phyloP scores from a whole-genome alignment of 352 stramenopile species.

The Phytophthora agathidicida region DNA sequence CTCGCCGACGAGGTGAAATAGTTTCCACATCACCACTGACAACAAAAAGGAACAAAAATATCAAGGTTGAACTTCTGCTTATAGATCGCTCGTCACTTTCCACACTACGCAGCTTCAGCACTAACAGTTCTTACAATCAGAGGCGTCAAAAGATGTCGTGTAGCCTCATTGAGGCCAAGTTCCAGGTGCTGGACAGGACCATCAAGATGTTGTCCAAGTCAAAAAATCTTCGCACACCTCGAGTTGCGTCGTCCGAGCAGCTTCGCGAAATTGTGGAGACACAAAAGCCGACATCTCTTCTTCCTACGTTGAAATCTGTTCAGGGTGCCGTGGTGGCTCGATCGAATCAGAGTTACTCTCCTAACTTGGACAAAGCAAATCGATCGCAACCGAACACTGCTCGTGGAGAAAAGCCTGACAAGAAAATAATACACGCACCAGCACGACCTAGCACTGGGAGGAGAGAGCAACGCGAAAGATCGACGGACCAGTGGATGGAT shows the following conservation, averaged over 20 bases:
- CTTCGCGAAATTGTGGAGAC: slow-evolving; percentile 52
- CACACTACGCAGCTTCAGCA: slow-evolving; percentile 4
- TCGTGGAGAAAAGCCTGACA: slow-evolving; percentile 8
- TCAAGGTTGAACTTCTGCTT: neutral
- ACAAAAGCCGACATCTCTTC: slow-evolving; percentile 30
- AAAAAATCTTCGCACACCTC: slow-evolving; percentile 19
- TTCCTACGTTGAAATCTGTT: slow-evolving; percentile 15
- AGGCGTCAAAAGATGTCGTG: slow-evolving; percentile 52
- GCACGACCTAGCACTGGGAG: slow-evolving; percentile 21
- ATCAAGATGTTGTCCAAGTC: slow-evolving; percentile 54
- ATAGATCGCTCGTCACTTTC: slow-evolving; percentile 9
- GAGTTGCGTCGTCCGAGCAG: slow-evolving; percentile 53
- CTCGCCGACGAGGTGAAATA: neutral
- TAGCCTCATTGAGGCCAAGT: slow-evolving; percentile 71
- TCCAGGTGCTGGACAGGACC: slow-evolving; percentile 57
- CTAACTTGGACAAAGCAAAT: neutral
- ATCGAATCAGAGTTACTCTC: slow-evolving; percentile 7
- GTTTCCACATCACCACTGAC: slow-evolving; percentile 1
- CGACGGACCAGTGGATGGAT: slow-evolving; percentile 35
- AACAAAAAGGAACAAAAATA: slow-evolving; percentile 29
- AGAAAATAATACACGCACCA: neutral
- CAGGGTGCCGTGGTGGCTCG: slow-evolving; percentile 4
- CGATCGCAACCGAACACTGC: slow-evolving; percentile 14
- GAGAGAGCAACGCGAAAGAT: slow-evolving; percentile 7
- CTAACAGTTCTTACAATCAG: neutral